These are phyloP conservation scores for Osmanthus fragrans DNA, from an alignment of 257 asterid genomes.

Conservation along the genomic window DNA sequence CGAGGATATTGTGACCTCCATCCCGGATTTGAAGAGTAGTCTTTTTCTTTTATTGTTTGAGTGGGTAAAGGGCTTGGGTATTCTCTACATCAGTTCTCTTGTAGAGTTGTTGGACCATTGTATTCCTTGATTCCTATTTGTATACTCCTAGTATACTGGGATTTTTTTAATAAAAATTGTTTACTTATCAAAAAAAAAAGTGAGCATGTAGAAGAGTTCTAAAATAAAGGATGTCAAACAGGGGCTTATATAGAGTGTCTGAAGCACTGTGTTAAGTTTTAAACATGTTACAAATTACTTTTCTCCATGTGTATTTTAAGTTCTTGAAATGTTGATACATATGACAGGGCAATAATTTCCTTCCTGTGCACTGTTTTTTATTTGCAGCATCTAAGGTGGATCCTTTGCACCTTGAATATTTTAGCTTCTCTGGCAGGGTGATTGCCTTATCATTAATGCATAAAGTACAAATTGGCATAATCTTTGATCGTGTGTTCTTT, in stretches of 20 bases:
- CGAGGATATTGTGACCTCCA: too few relatives aligned
- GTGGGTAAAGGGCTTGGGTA: too few relatives aligned
- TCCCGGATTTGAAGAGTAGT: too few relatives aligned
- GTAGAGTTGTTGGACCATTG: too few relatives aligned
- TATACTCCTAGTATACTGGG: too few relatives aligned
- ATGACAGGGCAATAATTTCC: slow-evolving; percentile 22
- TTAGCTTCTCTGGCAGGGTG: slow-evolving; percentile 81
- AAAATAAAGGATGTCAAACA: too few relatives aligned
- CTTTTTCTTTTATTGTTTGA: too few relatives aligned
- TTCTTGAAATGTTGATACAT: slow-evolving; percentile 17
- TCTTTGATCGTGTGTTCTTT: slow-evolving; percentile 81
- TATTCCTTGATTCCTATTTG: too few relatives aligned
- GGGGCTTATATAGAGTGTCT: neutral
- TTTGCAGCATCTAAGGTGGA: slow-evolving; percentile 93
- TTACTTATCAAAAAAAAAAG: too few relatives aligned
- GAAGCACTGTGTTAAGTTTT: neutral
- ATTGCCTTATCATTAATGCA: slow-evolving; percentile 93
- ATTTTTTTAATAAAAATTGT: too few relatives aligned
- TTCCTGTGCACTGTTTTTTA: slow-evolving; percentile 18
- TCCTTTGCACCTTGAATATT: slow-evolving; percentile 85
- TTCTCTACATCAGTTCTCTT: too few relatives aligned
- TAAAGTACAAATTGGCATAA: slow-evolving; percentile 87
- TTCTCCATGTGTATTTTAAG: neutral
- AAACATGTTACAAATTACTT: neutral
- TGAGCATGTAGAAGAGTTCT: too few relatives aligned